Percentiles rank a stretch among this genome's conserved stretches.
These are phyloP conservation scores for Abelmoschus esculentus DNA, from an alignment of 345 rosid genomes.

Conservation along the genomic window DNA sequence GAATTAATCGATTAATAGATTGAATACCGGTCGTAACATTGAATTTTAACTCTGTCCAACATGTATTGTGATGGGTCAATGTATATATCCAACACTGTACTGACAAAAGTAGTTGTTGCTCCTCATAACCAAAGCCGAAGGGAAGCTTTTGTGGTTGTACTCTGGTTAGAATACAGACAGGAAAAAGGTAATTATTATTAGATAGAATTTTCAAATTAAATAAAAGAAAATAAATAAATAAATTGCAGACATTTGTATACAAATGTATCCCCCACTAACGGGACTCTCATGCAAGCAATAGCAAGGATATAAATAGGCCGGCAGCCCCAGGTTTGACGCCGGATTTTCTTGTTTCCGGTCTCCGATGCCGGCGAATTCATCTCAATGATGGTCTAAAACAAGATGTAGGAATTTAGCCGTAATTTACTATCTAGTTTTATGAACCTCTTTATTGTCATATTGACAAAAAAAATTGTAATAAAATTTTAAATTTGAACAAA, in stretches of 20 bases:
- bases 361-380: conserved; percentile 4
- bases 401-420: not conserved
- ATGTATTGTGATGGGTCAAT: too few species aligned
- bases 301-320: not conserved
- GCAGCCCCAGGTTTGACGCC: conserved; percentile 33
- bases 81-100: too few species aligned
- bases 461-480: not conserved
- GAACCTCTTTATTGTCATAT: not conserved
- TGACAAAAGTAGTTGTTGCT: too few species aligned
- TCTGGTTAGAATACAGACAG: not conserved
- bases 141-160: not conserved
- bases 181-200: not conserved
- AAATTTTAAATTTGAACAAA: not conserved
- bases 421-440: not conserved
- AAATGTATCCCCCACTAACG: not conserved
- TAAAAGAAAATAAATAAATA: not conserved
- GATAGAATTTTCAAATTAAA: not conserved
- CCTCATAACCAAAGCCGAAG: not conserved
- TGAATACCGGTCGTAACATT: too few species aligned
- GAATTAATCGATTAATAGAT: too few species aligned
- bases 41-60: too few species aligned
- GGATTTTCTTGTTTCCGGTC: conserved; percentile 23
- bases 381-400: not conserved
- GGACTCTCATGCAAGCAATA: conserved; percentile 23
- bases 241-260: not conserved